Evolutionary conservation across 1,139 yeast genomes (phyloP), one percentile per base, ranked within the genome.

Genomic region (Meyerozyma athensensis): DNA sequence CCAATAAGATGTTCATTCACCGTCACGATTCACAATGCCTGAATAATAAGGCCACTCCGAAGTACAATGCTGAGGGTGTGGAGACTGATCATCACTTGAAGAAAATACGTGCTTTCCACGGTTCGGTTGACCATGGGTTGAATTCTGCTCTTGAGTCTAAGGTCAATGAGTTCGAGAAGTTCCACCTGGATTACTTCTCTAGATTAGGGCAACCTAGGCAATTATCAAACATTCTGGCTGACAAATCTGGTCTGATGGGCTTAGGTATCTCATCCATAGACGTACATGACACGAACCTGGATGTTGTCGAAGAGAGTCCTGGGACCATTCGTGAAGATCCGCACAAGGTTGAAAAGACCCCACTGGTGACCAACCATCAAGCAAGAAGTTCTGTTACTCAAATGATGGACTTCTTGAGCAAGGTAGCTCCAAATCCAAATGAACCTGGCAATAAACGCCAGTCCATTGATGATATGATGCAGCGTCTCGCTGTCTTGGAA

Each of bases 101-200:
- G 13, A 24, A 24, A 13, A 16, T 28, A 8, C 32, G 20, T 28
- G 32, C 32, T 39, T 63, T 64, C 35, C 70, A 65, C 41, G 49
- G 56, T 5, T 63, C 70, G 1, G 48, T 65, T 19, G 59, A 61
- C 41, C 68, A 63, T n/a, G 48, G 46, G 24, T 47, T 54, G 33
- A 53, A 59, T 35, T 30, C 32, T 3, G 40, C 42, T n/a, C 44
- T 59, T 1, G 23, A 39, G 1, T 41, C 43, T 5, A 58, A 52
- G 33, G 43, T 55, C 1, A 26, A 38, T 10, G 47, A 45, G 6
- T 47, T 53, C 39, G 59, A 56, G 13, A 30, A 26, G 3, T 50
- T 49, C 30, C 33, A 20, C 32, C 31, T 19, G 30, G 26, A 10
- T 9, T 30, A n/a, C n/a, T n/a, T n/a, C n/a, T n/a, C n/a, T n/a